Conservation (phyloP, 192 early-diverging fungal genomes). For the Paraglomus brasilianum region DNA sequence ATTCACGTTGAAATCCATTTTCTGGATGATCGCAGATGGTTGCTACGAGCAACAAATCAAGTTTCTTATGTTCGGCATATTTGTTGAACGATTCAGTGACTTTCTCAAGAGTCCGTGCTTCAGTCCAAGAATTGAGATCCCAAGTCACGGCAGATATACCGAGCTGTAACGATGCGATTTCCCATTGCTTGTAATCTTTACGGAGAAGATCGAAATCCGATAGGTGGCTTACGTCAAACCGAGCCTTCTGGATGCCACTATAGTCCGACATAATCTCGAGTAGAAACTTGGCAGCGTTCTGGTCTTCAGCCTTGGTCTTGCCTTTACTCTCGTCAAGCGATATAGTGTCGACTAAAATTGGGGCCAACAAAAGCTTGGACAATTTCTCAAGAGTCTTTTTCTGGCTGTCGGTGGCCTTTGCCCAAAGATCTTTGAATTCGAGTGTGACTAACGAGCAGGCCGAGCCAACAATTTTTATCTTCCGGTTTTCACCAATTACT, state of each 20-base stretch:
- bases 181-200: constrained; percentile 79
- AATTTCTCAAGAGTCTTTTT: constrained; percentile 24
- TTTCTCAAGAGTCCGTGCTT: constrained; percentile 34
- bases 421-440: constrained; percentile 36
- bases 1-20: constrained; percentile 60
- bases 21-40: constrained; percentile 51
- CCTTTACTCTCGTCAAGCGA: constrained; percentile 43
- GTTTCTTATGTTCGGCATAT: constrained; percentile 40
- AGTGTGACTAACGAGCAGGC: constrained; percentile 53
- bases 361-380: constrained; percentile 50
- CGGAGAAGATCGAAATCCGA: constrained; percentile 52
- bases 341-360: constrained; percentile 71
- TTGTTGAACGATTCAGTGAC: constrained; percentile 30
- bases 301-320: constrained; percentile 51
- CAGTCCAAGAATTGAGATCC: constrained; percentile 50
- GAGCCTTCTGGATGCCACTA: constrained; percentile 53
- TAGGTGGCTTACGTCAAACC: constrained; percentile 48
- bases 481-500: constrained; percentile 40
- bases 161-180: constrained; percentile 38
- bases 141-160: constrained; percentile 65
- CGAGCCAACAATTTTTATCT: constrained; percentile 63
- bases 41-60: constrained; percentile 61
- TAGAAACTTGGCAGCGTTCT: constrained; percentile 42
- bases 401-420: not conserved
- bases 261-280: constrained; percentile 38